Evolutionary conservation across 108 stramenopile species (phyloP).

Genomic region (Conticribra guillardii): DNA sequence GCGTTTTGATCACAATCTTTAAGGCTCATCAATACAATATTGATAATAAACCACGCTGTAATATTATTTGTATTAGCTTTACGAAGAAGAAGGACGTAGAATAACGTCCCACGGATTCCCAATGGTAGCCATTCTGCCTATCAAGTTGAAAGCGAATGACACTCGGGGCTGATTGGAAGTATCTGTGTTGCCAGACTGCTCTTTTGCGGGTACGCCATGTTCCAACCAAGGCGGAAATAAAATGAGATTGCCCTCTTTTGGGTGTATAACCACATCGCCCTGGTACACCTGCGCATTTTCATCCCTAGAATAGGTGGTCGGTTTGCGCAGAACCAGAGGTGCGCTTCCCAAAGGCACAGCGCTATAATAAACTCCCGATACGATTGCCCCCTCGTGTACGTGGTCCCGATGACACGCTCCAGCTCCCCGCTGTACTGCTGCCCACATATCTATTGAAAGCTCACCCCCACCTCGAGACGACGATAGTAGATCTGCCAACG

Average conservation of each 20-base stretch:
- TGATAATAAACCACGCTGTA: no score
- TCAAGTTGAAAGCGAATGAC: constrained; percentile 37
- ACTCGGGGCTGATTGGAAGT: constrained; percentile 9
- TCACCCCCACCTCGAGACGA: constrained; percentile 1
- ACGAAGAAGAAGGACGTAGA: no score
- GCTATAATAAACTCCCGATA: constrained; percentile 35
- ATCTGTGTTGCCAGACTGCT: neutral
- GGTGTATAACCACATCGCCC: constrained; percentile 20
- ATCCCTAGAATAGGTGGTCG: neutral
- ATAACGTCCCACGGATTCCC: constrained; percentile 33
- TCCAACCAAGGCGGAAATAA: constrained; percentile 27
- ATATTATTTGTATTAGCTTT: no score
- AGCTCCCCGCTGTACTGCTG: constrained; percentile 27
- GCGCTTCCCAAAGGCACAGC: constrained; percentile 26
- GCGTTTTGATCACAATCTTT: no score
- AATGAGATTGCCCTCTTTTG: constrained; percentile 26
- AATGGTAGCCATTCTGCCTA: constrained; percentile 18
- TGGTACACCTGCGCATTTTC: neutral
- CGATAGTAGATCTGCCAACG: constrained; percentile 7
- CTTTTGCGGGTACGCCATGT: constrained; percentile 21
- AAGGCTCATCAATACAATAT: no score
- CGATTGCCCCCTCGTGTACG: constrained; percentile 32
- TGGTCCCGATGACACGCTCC: constrained; percentile 29
- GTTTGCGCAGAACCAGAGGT: constrained; percentile 20
- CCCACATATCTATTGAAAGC: constrained; percentile 34